phyloP scores from a whole-genome alignment of 2,329 filamentous ascomycete species.

The Pseudocercospora fuligena region DNA sequence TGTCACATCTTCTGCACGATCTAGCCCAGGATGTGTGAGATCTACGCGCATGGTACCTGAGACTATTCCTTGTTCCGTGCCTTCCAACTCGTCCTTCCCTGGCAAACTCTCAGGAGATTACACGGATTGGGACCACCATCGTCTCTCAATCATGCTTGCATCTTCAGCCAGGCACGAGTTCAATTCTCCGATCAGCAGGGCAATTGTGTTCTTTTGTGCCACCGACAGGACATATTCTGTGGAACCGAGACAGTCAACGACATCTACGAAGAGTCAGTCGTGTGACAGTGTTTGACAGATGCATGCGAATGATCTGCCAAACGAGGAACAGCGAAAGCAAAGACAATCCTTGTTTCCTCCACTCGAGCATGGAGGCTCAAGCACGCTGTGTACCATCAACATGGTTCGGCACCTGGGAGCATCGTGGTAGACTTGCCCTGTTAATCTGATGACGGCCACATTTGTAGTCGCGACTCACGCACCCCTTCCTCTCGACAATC shows the following conservation, averaged over 20 bases:
- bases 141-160: neutral
- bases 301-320: neutral
- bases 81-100: constrained; percentile 6
- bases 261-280: neutral
- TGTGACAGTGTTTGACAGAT: neutral
- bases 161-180: neutral
- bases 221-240: neutral
- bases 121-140: neutral
- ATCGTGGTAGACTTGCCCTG: neutral
- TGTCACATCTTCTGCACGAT: neutral
- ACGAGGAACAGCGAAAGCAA: neutral
- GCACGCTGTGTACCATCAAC: constrained; percentile 3
- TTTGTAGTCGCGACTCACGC: neutral
- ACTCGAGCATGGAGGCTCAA: neutral
- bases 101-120: constrained; percentile 9
- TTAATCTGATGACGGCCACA: neutral
- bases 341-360: neutral
- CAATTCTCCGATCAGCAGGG: neutral
- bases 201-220: neutral
- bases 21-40: neutral
- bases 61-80: constrained; percentile 1
- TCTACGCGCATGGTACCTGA: constrained; percentile 1
- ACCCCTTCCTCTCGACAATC: neutral
- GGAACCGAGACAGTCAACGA: neutral
- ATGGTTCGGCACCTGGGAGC: neutral